Evolutionary conservation across 169 alveolate species (phyloP).

Genomic region (Plasmodium cynomolgi): DNA sequence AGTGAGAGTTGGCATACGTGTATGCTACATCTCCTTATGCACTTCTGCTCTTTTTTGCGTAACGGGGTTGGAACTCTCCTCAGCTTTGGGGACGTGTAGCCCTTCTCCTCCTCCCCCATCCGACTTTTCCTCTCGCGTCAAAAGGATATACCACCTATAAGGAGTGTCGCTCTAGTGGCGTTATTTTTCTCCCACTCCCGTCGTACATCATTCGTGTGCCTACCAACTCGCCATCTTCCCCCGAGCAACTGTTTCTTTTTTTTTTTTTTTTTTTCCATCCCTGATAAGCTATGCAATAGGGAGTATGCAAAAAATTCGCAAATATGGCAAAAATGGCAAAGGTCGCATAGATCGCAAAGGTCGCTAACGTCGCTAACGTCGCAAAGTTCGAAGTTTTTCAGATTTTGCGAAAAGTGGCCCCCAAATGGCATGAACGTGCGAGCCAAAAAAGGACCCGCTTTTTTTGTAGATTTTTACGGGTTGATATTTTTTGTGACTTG

Average conservation of each 20-base stretch:
- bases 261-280: not conserved
- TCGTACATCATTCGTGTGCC: not conserved
- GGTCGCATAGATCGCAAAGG: too few species aligned
- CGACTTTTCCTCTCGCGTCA: not conserved
- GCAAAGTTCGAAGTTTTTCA: not conserved
- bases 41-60: not conserved
- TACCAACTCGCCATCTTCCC: not conserved
- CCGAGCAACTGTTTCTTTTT: not conserved
- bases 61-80: not conserved
- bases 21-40: too few species aligned
- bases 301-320: not conserved
- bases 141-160: not conserved
- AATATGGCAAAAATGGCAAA: not conserved
- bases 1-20: not conserved
- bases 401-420: not conserved
- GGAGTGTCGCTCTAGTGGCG: not conserved
- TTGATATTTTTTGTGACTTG: not conserved
- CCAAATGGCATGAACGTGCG: not conserved
- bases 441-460: too few species aligned
- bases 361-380: too few species aligned
- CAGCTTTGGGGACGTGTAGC: too few species aligned
- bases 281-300: not conserved
- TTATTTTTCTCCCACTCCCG: not conserved
- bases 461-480: not conserved
- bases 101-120: not conserved